Evolutionary conservation across 371 early-diverging fungal genomes (phyloP), one percentile per base, ranked within the genome.

Genomic region (Parasitella parasitica): DNA sequence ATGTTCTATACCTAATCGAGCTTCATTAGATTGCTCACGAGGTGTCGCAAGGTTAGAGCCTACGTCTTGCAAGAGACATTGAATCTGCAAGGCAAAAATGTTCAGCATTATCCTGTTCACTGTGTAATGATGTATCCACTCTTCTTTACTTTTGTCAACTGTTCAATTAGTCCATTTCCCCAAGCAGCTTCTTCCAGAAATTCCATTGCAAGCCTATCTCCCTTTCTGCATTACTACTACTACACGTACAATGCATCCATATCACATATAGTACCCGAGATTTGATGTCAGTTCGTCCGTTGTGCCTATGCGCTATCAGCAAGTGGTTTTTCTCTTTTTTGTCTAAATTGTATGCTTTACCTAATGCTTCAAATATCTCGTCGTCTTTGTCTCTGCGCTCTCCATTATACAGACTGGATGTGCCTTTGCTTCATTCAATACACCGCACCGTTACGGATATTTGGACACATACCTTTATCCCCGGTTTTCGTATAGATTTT

Each of bases 31-130:
- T 12, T 78, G 69, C 22, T 73, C 73, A 36, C 94, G 77, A 39
- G 97, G 97, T 11, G 97, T 97, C 8, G 97, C 97, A 46, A 96
- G 82, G 72, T 94, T 94, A 26, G 94, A 88, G 1, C 93, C 93
- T 20, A 94, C 80, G 66, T 97, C 96, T 70, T 94, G 95, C 49
- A 97, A 68, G 20, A 88, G 78, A 66, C 95, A 93, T 82, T 97
- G 96, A 46, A 97, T 87, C 88, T 93, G 46, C 16, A 32, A 13
- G 30, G 30, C 30, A 32, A n/a, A n/a, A n/a, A n/a, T n/a, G n/a
- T n/a, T 32, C 12, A 36, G n/a, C 12, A 18, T 38, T 15, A 43
- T 34, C 20, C 16, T n/a, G 34, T n/a, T 28, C 18, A 15, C 34
- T 52, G 24, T 34, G 35, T 28, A 5, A 20, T n/a, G 3, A 28